phyloP scores from a whole-genome alignment of 1,284 basidiomycete species.

The Leccinum angustisporum region DNA sequence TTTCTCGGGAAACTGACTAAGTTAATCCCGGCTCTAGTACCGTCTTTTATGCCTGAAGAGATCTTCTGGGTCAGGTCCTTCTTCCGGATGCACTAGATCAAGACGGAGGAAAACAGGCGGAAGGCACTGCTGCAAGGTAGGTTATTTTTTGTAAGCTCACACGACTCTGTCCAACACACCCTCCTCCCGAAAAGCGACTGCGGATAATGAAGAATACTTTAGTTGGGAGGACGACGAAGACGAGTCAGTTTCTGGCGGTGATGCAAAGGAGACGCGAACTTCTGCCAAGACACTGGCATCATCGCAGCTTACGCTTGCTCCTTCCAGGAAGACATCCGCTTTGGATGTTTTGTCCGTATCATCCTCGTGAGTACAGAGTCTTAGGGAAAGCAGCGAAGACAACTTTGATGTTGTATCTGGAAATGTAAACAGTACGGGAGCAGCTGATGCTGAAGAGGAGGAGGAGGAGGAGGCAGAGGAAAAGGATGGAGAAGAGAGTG shows the following conservation, averaged over 20 bases:
- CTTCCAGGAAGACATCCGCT: conserved; percentile 20
- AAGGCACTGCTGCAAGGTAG: conserved; percentile 79
- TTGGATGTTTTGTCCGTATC: conserved; percentile 26
- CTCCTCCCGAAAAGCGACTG: conserved; percentile 40
- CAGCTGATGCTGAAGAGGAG: too few species aligned
- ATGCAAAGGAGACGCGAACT: conserved; percentile 10
- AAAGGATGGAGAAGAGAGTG: too few species aligned
- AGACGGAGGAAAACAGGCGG: conserved; percentile 78
- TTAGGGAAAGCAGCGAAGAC: conserved; percentile 64
- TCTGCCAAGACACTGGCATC: conserved; percentile 16
- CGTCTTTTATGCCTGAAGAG: conserved; percentile 62
- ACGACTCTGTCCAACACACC: conserved; percentile 11
- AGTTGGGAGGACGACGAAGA: conserved; percentile 81
- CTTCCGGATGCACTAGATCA: conserved; percentile 87
- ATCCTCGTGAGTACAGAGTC: conserved; percentile 43
- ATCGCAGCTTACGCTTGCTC: conserved; percentile 34
- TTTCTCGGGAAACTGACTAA: neutral
- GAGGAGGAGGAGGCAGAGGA: too few species aligned
- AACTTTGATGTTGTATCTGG: conserved; percentile 71
- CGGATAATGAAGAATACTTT: conserved; percentile 72
- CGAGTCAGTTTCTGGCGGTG: conserved; percentile 38
- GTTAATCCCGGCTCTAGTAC: conserved; percentile 51
- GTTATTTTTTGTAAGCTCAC: conserved; percentile 12
- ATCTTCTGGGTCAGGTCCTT: conserved; percentile 92
- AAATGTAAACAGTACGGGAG: conserved; percentile 27